These are phyloP conservation scores for Sistotremastrum suecicum DNA, from an alignment of 768 basidiomycete species.

Conservation along the genomic window DNA sequence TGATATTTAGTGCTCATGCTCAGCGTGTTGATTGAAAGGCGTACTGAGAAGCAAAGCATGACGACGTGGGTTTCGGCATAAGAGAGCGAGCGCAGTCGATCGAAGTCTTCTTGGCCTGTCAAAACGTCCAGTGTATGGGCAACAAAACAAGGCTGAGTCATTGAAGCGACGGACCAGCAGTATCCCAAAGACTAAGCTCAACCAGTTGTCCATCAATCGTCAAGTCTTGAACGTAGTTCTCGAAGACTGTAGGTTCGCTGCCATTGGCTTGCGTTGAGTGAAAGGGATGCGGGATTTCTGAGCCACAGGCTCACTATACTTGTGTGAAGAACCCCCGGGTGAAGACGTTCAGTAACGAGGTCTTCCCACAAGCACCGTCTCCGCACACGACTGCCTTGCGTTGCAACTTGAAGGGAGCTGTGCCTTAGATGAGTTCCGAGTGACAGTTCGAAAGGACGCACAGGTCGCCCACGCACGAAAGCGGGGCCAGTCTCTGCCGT, in stretches of 20 bases:
- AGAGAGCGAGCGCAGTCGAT: constrained; percentile 81
- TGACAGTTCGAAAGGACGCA: too few species aligned
- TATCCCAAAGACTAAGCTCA: constrained; percentile 94
- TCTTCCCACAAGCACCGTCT: constrained; percentile 90
- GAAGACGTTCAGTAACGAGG: constrained; percentile 77
- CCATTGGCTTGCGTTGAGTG: background rate
- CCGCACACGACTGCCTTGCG: constrained; percentile 83
- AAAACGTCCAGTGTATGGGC: constrained; percentile 2
- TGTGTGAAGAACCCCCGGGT: constrained; percentile 88
- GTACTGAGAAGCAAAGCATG: constrained; percentile 90
- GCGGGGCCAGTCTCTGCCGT: too few species aligned
- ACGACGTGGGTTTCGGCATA: constrained; percentile 96
- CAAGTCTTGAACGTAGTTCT: constrained; percentile 91
- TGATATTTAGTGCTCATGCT: background rate
- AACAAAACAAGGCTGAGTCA: constrained; percentile 1
- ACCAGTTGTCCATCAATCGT: constrained; percentile 76
- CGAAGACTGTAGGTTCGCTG: constrained; percentile 91
- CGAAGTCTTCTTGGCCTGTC: constrained; percentile 91
- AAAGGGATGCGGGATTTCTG: background rate
- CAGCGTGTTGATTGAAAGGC: constrained; percentile 11
- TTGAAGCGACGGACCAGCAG: constrained; percentile 54
- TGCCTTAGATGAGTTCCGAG: background rate
- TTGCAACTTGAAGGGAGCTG: constrained; percentile 23
- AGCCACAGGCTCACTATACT: constrained; percentile 53
- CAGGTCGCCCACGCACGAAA: too few species aligned